Base-by-base conservation (phyloP, 495 filamentous ascomycete genomes). In the Annulohypoxylon maeteangense region DNA sequence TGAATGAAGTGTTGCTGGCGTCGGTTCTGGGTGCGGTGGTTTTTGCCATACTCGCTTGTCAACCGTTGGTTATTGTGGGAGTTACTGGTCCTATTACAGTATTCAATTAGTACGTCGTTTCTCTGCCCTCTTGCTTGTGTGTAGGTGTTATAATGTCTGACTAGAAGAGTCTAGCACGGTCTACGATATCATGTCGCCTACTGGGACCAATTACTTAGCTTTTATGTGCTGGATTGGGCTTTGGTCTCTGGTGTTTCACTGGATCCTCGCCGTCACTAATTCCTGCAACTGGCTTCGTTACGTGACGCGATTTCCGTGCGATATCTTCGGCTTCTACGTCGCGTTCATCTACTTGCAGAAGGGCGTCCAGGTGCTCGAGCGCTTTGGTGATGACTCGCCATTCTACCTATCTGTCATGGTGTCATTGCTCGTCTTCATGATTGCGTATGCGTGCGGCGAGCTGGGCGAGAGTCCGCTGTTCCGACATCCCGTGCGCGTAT, bases 71-170 rank as follows among this genome's bases (percentile, higher is more conserved):
- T 20, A 96, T 97, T 80, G 93, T 97, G 22, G 93, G 93, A 38
- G 92, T 97, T n/a, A 94, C 92, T 45, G 92, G 92, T 36, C 92
- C 92, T 12, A 95, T 95, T 66, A 93, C 92, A 14, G 91, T 95
- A 18, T 95, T 95, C 70, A 95, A 93, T 74, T 94, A 93, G 82
- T 85, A 79, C 4, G 77, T 66, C n/a, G 73, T 12, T 25, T 74
- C 14, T 22, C 27, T 25, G 25, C 7, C 27, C 20, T 20, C 47
- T n/a, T 29, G 12, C 47, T 27, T 8, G 4, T 7, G 18, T 16
- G 5, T 14, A 7, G n/a, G 8, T 6, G 23, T 16, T 53, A 20
- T 29, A 7, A 45, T 27, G 22, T 27, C 74, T 78, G 42, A 75
- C 71, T 20, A 38, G 44, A 7, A 14, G 34, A 0, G 40, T 48